phyloP scores from a whole-genome alignment of 495 filamentous ascomycete species.

The Elasticomyces elasticus region DNA sequence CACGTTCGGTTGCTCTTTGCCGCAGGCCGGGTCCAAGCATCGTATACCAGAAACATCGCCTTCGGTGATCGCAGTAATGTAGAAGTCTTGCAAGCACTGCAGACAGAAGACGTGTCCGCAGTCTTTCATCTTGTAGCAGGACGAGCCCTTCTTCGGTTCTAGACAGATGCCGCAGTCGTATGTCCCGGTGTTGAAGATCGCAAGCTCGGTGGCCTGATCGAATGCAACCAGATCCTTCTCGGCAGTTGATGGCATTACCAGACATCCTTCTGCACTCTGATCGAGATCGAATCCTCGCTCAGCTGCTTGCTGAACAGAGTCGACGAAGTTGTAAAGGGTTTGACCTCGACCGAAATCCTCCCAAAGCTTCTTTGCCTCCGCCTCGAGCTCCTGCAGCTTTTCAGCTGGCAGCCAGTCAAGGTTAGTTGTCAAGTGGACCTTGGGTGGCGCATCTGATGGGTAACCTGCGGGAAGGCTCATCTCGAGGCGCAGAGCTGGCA shows the following conservation, averaged over 20 bases:
- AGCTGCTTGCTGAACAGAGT: constrained; percentile 69
- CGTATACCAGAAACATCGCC: constrained; percentile 68
- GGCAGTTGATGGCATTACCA: constrained; percentile 48
- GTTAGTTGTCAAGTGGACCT: constrained; percentile 51
- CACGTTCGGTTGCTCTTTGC: constrained; percentile 40
- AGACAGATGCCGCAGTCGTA: constrained; percentile 83
- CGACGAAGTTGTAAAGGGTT: constrained; percentile 78
- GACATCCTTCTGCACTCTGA: constrained; percentile 38
- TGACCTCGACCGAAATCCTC: constrained; percentile 68
- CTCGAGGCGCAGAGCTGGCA: constrained; percentile 63
- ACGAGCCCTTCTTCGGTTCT: constrained; percentile 81
- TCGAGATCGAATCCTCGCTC: constrained; percentile 68
- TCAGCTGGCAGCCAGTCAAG: constrained; percentile 61
- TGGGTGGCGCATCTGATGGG: constrained; percentile 56
- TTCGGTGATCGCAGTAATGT: constrained; percentile 74
- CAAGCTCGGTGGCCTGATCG: constrained; percentile 59
- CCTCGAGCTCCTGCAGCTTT: constrained; percentile 47
- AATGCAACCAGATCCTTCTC: constrained; percentile 70
- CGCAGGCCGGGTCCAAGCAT: constrained; percentile 69
- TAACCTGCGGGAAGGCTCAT: constrained; percentile 68
- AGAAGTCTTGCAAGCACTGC: constrained; percentile 76
- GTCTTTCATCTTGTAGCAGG: constrained; percentile 64
- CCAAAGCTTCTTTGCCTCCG: constrained; percentile 60
- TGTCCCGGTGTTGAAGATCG: constrained; percentile 70
- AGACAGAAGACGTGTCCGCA: constrained; percentile 90